These are phyloP conservation scores for Miscanthus sacchariflorus DNA, from an alignment of 202 grass and related monocot species.

Conservation along the genomic window DNA sequence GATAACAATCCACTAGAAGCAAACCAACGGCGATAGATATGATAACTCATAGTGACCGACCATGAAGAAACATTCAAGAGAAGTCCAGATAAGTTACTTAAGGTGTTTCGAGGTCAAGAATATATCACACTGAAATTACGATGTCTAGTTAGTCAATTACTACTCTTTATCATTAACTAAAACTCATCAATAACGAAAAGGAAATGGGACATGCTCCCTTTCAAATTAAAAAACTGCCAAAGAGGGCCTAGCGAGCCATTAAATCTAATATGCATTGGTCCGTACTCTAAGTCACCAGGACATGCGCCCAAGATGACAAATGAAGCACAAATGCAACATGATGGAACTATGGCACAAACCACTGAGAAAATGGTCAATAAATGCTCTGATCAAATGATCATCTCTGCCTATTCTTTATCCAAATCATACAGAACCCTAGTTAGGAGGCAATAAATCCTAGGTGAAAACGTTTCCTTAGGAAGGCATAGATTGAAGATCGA, in stretches of 20 bases:
- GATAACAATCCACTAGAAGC: conserved; percentile 5
- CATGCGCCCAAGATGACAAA: background rate
- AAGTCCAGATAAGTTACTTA: background rate
- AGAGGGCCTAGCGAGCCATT: background rate
- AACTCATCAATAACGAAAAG: background rate
- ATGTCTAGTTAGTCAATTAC: background rate
- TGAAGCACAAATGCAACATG: background rate
- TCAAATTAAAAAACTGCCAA: background rate
- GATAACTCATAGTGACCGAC: background rate
- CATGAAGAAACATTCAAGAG: background rate
- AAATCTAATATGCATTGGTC: background rate
- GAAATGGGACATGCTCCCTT: background rate
- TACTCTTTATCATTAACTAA: background rate
- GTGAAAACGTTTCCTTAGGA: background rate
- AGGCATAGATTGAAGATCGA: background rate
- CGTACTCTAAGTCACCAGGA: background rate
- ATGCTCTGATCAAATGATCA: background rate
- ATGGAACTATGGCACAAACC: background rate
- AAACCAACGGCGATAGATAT: conserved; percentile 4
- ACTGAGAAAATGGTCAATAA: background rate
- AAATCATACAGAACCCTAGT: conserved; percentile 13
- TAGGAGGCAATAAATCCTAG: background rate
- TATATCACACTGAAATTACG: background rate
- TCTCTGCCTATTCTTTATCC: background rate
- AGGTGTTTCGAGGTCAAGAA: background rate